Conservation (phyloP, 306 rosid genomes). For the Vigna hirtella region DNA sequence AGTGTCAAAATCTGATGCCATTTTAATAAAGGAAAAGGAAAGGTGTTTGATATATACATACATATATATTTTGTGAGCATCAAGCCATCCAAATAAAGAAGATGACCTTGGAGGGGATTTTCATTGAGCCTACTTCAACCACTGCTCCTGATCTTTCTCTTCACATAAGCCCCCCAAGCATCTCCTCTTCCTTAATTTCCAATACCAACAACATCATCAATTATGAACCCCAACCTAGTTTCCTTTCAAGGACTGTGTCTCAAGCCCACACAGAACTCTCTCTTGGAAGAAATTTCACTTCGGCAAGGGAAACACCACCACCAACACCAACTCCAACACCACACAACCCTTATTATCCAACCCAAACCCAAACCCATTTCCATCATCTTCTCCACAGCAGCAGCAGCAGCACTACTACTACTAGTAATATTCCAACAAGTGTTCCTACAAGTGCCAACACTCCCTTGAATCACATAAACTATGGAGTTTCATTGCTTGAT, state of each 20-base stretch:
- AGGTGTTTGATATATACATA: conserved; percentile 18
- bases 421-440: not conserved
- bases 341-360: conserved; percentile 42
- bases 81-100: conserved; percentile 37
- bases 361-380: conserved; percentile 35
- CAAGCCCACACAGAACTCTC: conserved; percentile 79
- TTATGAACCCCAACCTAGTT: conserved; percentile 29
- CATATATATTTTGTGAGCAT: conserved; percentile 26
- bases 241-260: conserved; percentile 26
- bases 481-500: conserved; percentile 66
- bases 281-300: conserved; percentile 58
- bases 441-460: not conserved
- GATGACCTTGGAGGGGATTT: conserved; percentile 92
- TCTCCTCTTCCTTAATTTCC: conserved; percentile 48
- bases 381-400: conserved; percentile 34
- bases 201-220: conserved; percentile 11
- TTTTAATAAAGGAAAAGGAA: conserved; percentile 38
- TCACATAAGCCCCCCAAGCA: conserved; percentile 78
- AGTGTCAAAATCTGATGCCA: conserved; percentile 28
- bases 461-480: conserved; percentile 46
- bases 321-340: conserved; percentile 23
- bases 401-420: not conserved
- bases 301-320: not conserved
- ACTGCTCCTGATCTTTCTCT: conserved; percentile 87
- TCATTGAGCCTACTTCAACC: conserved; percentile 61